Percentiles rank a stretch among this genome's conserved stretches.
These are phyloP conservation scores for Breynia disticha DNA, from an alignment of 441 rosid genomes.

Conservation along the genomic window DNA sequence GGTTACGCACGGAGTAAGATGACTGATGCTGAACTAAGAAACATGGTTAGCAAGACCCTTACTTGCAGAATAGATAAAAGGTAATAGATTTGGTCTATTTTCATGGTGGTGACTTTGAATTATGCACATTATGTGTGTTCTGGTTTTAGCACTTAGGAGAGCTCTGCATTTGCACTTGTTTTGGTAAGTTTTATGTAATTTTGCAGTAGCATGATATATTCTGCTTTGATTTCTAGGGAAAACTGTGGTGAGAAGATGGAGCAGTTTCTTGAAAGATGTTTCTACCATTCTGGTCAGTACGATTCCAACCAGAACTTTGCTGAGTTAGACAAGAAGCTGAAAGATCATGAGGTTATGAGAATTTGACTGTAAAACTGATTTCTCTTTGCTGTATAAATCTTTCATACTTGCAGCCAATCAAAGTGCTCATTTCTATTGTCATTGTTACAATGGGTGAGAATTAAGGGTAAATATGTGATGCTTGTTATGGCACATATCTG, in stretches of 20 bases:
- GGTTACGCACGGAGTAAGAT: slow-evolving; percentile 70
- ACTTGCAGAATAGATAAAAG: slow-evolving; percentile 86
- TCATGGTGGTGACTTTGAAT: slow-evolving; percentile 1
- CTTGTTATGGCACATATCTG: no score
- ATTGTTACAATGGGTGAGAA: no score
- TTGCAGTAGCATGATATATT: slow-evolving; percentile 6
- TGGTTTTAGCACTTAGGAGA: not conserved
- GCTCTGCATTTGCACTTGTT: no score
- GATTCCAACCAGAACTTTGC: slow-evolving; percentile 61
- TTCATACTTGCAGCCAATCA: not conserved
- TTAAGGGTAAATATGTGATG: no score
- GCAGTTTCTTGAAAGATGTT: slow-evolving; percentile 70
- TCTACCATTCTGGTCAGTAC: slow-evolving; percentile 83
- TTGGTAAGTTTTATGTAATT: slow-evolving; percentile 3
- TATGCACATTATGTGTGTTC: not conserved
- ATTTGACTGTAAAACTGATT: not conserved
- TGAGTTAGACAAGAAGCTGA: slow-evolving; percentile 56
- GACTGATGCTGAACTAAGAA: slow-evolving; percentile 71
- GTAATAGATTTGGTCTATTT: slow-evolving; percentile 25
- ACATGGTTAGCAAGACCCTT: slow-evolving; percentile 57
- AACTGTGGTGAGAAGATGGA: slow-evolving; percentile 78
- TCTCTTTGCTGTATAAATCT: not conserved
- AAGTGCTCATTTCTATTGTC: no score
- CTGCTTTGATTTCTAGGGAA: slow-evolving; percentile 43
- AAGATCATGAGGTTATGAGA: slow-evolving; percentile 60